A percentile compares a stretch with the other conserved stretches of the same genome.
These are phyloP conservation scores for Phialophora chinensis DNA, from an alignment of 2,329 filamentous ascomycete species.

Conservation along the genomic window DNA sequence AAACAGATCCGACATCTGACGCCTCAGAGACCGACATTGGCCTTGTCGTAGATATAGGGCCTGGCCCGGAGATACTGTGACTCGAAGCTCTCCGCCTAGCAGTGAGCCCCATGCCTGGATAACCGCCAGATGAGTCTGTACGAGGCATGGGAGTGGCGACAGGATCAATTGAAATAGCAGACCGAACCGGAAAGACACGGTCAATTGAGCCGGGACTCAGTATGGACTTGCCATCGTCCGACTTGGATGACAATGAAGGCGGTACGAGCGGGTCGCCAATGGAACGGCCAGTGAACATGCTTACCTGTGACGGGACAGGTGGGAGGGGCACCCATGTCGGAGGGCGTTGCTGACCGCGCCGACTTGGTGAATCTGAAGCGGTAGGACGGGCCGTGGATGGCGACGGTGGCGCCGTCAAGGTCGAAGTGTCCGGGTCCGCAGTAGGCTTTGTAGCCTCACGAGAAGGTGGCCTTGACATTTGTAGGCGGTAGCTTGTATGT, in stretches of 20 bases:
- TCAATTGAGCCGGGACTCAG: constrained; percentile 52
- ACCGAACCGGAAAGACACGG: constrained; percentile 80
- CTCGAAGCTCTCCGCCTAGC: background rate
- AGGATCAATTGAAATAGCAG: constrained; percentile 74
- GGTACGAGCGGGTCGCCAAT: constrained; percentile 16
- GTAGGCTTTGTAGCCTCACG: constrained; percentile 10
- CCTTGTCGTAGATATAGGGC: background rate
- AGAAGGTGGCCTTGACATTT: constrained; percentile 28
- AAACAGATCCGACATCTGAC: constrained; percentile 8
- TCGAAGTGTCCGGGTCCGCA: background rate
- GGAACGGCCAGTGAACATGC: constrained; percentile 36
- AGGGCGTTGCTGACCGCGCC: constrained; percentile 15
- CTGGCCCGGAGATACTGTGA: background rate
- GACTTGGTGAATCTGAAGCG: background rate
- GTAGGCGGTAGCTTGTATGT: background rate
- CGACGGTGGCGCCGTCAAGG: background rate
- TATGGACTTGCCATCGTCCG: constrained; percentile 19
- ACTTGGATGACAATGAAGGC: constrained; percentile 12
- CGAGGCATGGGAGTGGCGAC: constrained; percentile 45
- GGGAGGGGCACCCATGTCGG: constrained; percentile 29
- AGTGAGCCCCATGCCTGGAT: constrained; percentile 24
- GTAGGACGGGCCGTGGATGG: background rate
- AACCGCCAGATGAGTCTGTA: constrained; percentile 24
- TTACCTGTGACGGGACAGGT: constrained; percentile 29
- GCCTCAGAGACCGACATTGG: constrained; percentile 9